Evolutionary conservation across 1,284 basidiomycete genomes (phyloP).

Genomic region (Austroboletus rostrupii): DNA sequence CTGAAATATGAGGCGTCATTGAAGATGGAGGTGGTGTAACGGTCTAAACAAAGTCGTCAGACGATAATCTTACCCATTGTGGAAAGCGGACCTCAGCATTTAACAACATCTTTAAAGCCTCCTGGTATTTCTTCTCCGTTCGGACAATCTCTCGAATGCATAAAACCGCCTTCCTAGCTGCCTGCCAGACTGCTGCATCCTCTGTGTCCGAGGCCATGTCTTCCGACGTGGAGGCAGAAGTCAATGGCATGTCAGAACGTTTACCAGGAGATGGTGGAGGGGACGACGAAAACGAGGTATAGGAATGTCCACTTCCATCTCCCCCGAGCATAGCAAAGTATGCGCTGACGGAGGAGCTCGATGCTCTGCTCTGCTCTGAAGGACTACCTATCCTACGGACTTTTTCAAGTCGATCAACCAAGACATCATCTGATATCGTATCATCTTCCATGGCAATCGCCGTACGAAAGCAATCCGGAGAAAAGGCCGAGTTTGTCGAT

Average conservation of each 20-base stretch:
- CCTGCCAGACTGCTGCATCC: conserved; percentile 45
- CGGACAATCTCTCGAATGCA: conserved; percentile 58
- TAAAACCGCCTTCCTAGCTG: conserved; percentile 55
- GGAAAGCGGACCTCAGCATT: conserved; percentile 35
- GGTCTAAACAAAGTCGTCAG: conserved; percentile 27
- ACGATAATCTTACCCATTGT: background rate
- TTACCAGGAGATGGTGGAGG: background rate
- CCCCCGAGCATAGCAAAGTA: background rate
- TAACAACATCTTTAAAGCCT: conserved; percentile 44
- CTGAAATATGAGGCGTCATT: conserved; percentile 49
- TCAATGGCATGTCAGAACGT: background rate
- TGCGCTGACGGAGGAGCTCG: background rate
- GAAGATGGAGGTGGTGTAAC: conserved; percentile 46
- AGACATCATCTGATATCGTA: conserved; percentile 43
- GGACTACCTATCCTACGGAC: conserved; percentile 28
- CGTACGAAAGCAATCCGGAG: conserved; percentile 13
- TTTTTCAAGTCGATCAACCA: conserved; percentile 43
- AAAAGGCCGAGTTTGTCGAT: background rate
- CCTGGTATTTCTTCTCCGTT: conserved; percentile 62
- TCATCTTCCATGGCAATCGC: conserved; percentile 48
- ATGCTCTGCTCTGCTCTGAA: background rate
- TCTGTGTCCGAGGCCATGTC: conserved; percentile 20
- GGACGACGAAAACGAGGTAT: background rate
- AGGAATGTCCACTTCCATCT: background rate
- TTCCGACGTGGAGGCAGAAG: conserved; percentile 3